Conservation (phyloP, 2,329 filamentous ascomycete genomes). For the Aureobasidium melanogenum region DNA sequence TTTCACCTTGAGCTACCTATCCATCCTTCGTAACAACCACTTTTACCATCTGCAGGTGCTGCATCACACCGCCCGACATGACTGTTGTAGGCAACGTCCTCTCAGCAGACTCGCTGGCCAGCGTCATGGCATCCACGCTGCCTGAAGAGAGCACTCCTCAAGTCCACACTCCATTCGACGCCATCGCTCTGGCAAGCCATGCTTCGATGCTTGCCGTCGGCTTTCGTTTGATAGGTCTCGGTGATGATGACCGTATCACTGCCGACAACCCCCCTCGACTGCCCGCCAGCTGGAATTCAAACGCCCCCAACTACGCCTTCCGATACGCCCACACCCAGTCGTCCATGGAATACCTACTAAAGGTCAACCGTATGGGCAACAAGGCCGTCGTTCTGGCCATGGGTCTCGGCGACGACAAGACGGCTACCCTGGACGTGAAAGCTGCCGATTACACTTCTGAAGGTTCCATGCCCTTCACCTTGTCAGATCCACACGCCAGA, state of each 20-base stretch:
- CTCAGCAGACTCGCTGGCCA: constrained; percentile 33
- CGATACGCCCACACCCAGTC: constrained; percentile 82
- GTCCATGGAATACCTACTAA: constrained; percentile 73
- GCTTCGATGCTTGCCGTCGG: constrained; percentile 71
- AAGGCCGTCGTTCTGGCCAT: constrained; percentile 80
- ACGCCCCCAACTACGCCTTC: constrained; percentile 64
- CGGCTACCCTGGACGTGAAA: constrained; percentile 65
- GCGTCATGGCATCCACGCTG: constrained; percentile 36
- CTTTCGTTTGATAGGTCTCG: constrained; percentile 75
- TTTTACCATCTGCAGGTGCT: not conserved
- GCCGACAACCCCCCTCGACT: constrained; percentile 33
- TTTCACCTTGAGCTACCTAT: not conserved
- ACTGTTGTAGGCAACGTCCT: constrained; percentile 30
- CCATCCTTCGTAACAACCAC: not conserved
- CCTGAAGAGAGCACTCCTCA: constrained; percentile 30
- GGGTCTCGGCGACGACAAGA: constrained; percentile 71
- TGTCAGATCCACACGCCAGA: constrained; percentile 31
- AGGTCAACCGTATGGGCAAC: constrained; percentile 69
- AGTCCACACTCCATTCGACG: constrained; percentile 67
- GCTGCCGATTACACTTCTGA: constrained; percentile 66
- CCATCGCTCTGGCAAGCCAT: constrained; percentile 74
- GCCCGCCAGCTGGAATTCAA: constrained; percentile 71
- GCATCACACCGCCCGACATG: not conserved
- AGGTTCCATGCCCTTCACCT: constrained; percentile 44
- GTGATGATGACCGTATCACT: constrained; percentile 64